Evolutionary conservation across 1,139 yeast species (phyloP).

Genomic region (Kodamaea fungicola): DNA sequence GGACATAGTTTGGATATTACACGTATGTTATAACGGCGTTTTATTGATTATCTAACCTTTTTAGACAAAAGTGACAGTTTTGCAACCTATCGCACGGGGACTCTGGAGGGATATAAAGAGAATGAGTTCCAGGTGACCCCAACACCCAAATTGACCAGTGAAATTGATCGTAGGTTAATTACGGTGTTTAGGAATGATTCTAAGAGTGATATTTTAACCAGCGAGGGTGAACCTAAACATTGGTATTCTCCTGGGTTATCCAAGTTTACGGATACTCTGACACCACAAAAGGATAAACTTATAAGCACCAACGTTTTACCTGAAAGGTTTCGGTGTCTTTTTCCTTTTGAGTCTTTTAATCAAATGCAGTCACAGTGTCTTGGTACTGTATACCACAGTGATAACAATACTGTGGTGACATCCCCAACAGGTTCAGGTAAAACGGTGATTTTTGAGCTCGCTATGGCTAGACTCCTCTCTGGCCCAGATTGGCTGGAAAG

Average conservation of each 20-base stretch:
- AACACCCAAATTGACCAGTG: neutral
- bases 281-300: neutral
- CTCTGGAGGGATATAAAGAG: neutral
- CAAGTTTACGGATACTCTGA: neutral
- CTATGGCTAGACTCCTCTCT: constrained; percentile 36
- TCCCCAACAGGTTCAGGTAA: constrained; percentile 61
- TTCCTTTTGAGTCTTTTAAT: constrained; percentile 27
- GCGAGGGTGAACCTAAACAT: too few species aligned
- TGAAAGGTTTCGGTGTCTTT: neutral
- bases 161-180: neutral
- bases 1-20: too few species aligned
- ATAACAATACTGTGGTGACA: constrained; percentile 44
- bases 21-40: too few species aligned
- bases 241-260: neutral
- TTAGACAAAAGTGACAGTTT: neutral
- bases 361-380: constrained; percentile 49
- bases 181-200: neutral
- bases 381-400: constrained; percentile 24
- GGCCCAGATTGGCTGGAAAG: constrained; percentile 10
- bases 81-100: neutral
- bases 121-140: neutral
- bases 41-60: neutral
- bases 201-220: too few species aligned
- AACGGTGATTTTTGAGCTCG: constrained; percentile 52
- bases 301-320: constrained; percentile 2